A percentile compares a stretch with the other conserved stretches of the same genome.
phyloP scores from a whole-genome alignment of 306 rosid genomes.

The Castanea crenata region DNA sequence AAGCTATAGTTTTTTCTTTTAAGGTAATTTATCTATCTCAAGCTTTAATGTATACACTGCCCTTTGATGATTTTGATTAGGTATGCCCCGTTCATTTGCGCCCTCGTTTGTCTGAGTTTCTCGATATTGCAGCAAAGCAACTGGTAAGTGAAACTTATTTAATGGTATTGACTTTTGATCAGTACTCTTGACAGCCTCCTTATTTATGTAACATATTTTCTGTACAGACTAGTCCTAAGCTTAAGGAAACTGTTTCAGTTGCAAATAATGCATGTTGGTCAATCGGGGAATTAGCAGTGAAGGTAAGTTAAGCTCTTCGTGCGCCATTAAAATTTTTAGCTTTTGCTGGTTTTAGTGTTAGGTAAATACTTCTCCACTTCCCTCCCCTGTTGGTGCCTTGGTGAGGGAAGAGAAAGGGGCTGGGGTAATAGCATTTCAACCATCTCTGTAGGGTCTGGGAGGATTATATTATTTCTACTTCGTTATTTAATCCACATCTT shows the following conservation, averaged over 20 bases:
- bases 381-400: neutral
- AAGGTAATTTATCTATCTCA: neutral
- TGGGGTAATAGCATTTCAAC: neutral
- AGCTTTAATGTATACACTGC: constrained; percentile 7
- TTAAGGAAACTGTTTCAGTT: constrained; percentile 80
- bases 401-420: too few relatives aligned
- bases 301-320: constrained; percentile 51
- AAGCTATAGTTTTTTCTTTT: neutral
- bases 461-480: neutral
- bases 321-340: neutral
- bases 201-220: constrained; percentile 18
- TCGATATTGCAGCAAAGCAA: constrained; percentile 83
- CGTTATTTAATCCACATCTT: neutral
- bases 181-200: constrained; percentile 16
- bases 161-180: constrained; percentile 1
- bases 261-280: constrained; percentile 99
- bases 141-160: constrained; percentile 58
- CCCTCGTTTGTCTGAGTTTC: constrained; percentile 84
- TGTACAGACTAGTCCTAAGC: constrained; percentile 73
- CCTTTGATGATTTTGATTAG: constrained; percentile 44
- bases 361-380: neutral
- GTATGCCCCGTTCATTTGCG: constrained; percentile 80
- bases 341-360: neutral
- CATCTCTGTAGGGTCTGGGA: neutral
- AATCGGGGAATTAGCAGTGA: constrained; percentile 91